Conservation (phyloP, 2,329 filamentous ascomycete species). For the Penicillium olsonii region DNA sequence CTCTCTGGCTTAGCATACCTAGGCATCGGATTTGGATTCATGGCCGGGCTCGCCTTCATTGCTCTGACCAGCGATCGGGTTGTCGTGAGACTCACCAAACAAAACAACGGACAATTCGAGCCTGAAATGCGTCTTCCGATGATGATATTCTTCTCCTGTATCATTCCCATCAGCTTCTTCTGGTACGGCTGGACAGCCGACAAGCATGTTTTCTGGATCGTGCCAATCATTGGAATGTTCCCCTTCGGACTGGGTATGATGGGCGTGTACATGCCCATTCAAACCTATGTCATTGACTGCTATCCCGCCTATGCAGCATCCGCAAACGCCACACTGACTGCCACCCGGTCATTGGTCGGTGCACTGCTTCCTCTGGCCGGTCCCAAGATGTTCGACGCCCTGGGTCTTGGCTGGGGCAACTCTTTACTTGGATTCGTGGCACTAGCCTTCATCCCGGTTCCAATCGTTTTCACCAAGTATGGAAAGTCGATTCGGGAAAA, state of each 20-base stretch:
- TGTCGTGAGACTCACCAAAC: conserved; percentile 26
- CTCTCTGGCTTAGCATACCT: conserved; percentile 50
- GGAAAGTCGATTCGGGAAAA: conserved; percentile 16
- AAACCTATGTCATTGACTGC: conserved; percentile 64
- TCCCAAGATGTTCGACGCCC: conserved; percentile 12
- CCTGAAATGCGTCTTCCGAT: conserved; percentile 54
- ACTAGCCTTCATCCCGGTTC: conserved; percentile 19
- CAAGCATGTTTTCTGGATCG: conserved; percentile 55
- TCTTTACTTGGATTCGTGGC: conserved; percentile 22
- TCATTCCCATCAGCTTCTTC: conserved; percentile 58
- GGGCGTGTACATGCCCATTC: conserved; percentile 52
- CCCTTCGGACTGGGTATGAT: conserved; percentile 58
- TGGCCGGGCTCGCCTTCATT: conserved; percentile 35
- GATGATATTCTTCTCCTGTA: conserved; percentile 55
- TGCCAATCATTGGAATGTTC: conserved; percentile 59
- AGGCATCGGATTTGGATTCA: conserved; percentile 47
- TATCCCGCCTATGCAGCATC: conserved; percentile 49
- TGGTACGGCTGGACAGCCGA: conserved; percentile 61
- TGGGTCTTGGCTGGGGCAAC: conserved; percentile 24
- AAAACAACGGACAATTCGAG: conserved; percentile 40
- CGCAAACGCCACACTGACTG: conserved; percentile 56
- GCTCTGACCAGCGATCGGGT: conserved; percentile 33
- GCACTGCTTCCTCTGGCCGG: conserved; percentile 22
- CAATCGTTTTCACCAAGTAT: conserved; percentile 12
- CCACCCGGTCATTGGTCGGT: conserved; percentile 52